Evolutionary conservation across 179 eudicot genomes (phyloP).

Genomic region (Sideroxylon spinosum): DNA sequence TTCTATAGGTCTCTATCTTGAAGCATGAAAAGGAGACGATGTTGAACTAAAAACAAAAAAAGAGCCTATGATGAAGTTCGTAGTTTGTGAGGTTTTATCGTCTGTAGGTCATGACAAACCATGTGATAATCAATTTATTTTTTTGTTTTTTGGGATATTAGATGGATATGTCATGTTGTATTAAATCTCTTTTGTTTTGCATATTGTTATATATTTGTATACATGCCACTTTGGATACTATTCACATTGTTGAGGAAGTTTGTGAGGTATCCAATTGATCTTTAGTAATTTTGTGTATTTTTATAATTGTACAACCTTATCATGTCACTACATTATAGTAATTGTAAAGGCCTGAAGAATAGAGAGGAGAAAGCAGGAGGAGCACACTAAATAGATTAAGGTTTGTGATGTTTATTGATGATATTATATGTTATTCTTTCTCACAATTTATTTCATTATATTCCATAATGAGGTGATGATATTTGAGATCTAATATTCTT

Average conservation of each 20-base stretch:
- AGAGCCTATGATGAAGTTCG: slow-evolving; percentile 76
- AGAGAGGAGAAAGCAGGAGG: no score
- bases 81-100: slow-evolving; percentile 62
- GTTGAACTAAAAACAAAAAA: slow-evolving; percentile 48
- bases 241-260: slow-evolving; percentile 62
- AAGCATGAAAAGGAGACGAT: slow-evolving; percentile 67
- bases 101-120: slow-evolving; percentile 27
- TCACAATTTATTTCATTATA: no score
- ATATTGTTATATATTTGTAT: neutral
- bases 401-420: no score
- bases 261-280: slow-evolving; percentile 38
- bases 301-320: neutral
- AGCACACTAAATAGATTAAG: no score
- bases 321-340: no score
- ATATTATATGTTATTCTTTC: no score
- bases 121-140: slow-evolving; percentile 16
- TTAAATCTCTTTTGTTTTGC: neutral
- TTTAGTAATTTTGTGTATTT: neutral
- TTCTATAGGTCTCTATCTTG: slow-evolving; percentile 42
- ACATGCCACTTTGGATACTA: slow-evolving; percentile 64
- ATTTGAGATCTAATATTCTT: neutral
- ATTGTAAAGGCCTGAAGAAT: no score
- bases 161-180: neutral
- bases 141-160: neutral
- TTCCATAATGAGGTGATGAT: neutral